A percentile compares a stretch with the other conserved stretches of the same genome.
Evolutionary conservation across 2,329 filamentous ascomycete species (phyloP).

Genomic region (Alternaria sp.): DNA sequence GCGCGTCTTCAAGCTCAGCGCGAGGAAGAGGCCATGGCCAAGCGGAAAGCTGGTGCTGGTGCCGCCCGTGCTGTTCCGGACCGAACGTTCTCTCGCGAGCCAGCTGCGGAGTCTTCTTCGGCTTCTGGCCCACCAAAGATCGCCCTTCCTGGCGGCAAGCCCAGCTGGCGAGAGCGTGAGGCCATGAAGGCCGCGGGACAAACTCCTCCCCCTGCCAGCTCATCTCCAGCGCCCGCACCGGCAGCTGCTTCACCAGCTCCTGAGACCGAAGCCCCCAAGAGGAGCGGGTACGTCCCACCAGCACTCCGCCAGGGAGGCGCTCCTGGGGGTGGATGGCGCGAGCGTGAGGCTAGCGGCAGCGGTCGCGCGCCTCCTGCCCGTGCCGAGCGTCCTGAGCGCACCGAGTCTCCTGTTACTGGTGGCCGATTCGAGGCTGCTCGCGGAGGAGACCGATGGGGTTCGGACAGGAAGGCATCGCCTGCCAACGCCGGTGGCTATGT

Average conservation of each 20-base stretch:
- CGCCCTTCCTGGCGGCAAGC: constrained; percentile 65
- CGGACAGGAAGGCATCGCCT: constrained; percentile 42
- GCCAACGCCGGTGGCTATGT: constrained; percentile 40
- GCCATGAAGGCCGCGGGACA: constrained; percentile 53
- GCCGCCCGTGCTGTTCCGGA: constrained; percentile 32
- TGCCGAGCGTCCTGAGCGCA: constrained; percentile 16
- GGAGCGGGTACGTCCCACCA: constrained; percentile 55
- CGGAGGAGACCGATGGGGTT: constrained; percentile 36
- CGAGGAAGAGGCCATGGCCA: constrained; percentile 86
- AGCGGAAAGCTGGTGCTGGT: constrained; percentile 58
- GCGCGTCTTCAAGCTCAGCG: constrained; percentile 74
- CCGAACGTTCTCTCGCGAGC: constrained; percentile 42
- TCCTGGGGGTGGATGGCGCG: constrained; percentile 45
- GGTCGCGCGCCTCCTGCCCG: constrained; percentile 37
- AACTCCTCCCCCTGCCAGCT: constrained; percentile 35
- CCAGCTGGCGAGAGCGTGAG: constrained; percentile 77
- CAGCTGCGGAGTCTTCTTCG: constrained; percentile 44
- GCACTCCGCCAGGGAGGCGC: constrained; percentile 48
- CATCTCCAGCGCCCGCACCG: constrained; percentile 42
- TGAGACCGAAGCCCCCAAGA: constrained; percentile 45
- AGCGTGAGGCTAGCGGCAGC: constrained; percentile 42
- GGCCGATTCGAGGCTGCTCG: constrained; percentile 16
- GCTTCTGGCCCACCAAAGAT: constrained; percentile 66
- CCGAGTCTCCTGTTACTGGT: constrained; percentile 36
- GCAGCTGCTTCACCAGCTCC: constrained; percentile 41